These are phyloP conservation scores for Vitis hybrid DNA, from an alignment of 177 flowering plant species.

Conservation along the genomic window DNA sequence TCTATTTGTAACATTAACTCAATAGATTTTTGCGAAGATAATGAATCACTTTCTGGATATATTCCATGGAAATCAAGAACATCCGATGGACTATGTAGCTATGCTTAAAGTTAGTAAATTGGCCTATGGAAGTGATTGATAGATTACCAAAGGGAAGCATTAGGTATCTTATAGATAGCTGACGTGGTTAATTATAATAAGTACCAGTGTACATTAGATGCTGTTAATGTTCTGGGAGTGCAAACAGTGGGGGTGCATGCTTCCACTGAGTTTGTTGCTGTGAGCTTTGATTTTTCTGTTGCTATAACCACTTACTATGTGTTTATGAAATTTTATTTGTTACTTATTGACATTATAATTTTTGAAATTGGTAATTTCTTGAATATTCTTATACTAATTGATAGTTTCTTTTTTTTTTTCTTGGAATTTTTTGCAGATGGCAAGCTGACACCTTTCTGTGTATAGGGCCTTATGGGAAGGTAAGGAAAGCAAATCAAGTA, in stretches of 20 bases:
- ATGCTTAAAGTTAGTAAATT: neutral
- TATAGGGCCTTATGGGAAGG: neutral
- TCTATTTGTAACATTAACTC: too few species aligned
- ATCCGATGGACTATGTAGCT: neutral
- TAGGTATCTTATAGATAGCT: too few species aligned
- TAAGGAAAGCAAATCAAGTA: neutral
- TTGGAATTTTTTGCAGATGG: slow-evolving; percentile 5
- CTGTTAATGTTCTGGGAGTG: neutral
- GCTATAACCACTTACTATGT: neutral
- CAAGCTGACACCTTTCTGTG: neutral
- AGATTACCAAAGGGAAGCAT: neutral
- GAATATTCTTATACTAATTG: neutral
- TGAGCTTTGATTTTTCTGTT: neutral
- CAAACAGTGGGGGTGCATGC: neutral
- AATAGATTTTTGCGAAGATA: too few species aligned
- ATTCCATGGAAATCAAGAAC: neutral
- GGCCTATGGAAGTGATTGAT: too few species aligned
- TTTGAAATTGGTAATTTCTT: neutral
- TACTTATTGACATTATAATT: neutral
- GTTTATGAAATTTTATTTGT: neutral
- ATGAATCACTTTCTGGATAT: too few species aligned
- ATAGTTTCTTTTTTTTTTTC: neutral
- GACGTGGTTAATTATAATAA: neutral
- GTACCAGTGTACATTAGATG: neutral
- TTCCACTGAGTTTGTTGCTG: neutral